phyloP scores from a whole-genome alignment of 2,329 filamentous ascomycete species.

The Colletotrichum sp. region DNA sequence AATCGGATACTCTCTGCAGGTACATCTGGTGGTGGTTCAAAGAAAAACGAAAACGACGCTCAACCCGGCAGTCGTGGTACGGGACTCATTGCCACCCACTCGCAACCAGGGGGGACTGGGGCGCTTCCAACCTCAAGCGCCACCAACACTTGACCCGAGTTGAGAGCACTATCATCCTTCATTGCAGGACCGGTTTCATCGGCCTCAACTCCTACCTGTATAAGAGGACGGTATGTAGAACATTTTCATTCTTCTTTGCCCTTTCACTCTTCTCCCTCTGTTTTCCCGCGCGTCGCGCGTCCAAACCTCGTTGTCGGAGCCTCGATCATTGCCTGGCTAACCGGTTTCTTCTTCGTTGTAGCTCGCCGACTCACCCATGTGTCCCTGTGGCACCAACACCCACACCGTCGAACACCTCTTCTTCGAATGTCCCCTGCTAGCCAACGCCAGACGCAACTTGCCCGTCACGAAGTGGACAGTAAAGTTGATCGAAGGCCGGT shows the following conservation, averaged over 20 bases:
- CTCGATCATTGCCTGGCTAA: neutral
- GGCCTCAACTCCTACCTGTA: neutral
- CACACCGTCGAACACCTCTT: neutral
- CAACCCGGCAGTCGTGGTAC: neutral
- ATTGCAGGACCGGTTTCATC: neutral
- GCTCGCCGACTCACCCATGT: neutral
- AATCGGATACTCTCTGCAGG: neutral
- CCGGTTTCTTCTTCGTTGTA: neutral
- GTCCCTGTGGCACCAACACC: neutral
- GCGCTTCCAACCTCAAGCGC: neutral
- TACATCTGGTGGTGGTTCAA: neutral
- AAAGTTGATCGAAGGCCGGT: neutral
- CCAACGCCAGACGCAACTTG: neutral
- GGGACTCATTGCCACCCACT: neutral
- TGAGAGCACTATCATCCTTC: neutral
- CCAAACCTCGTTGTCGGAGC: neutral
- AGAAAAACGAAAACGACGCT: neutral
- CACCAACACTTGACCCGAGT: neutral
- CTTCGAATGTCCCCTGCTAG: neutral
- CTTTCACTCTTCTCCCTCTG: neutral
- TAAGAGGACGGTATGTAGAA: neutral
- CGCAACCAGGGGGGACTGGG: neutral
- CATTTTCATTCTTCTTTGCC: neutral
- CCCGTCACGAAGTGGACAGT: neutral
- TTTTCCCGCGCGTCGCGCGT: neutral